These are phyloP conservation scores for Lumnitzera racemosa DNA, from an alignment of 345 rosid genomes.

Conservation along the genomic window DNA sequence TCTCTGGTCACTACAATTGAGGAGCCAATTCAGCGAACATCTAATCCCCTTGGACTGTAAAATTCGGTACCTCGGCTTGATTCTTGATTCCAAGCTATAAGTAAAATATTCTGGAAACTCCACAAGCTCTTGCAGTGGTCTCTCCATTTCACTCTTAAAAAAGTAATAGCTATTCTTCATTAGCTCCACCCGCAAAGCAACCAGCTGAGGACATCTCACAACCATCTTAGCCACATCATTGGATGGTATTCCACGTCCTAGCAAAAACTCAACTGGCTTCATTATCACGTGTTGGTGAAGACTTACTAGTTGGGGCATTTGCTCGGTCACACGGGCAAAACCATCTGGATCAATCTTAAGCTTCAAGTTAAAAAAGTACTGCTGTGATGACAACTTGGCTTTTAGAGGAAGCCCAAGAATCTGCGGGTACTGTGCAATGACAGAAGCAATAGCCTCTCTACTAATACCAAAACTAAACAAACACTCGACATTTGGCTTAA, in stretches of 20 bases:
- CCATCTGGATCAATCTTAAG: constrained; percentile 81
- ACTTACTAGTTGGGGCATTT: constrained; percentile 88
- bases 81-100: constrained; percentile 90
- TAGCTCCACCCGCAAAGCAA: constrained; percentile 49
- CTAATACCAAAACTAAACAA: constrained; percentile 73
- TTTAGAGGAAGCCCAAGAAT: constrained; percentile 77
- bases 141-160: constrained; percentile 78
- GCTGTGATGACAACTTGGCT: constrained; percentile 83
- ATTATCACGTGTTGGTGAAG: constrained; percentile 70
- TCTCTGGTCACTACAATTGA: constrained; percentile 89
- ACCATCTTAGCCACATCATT: constrained; percentile 70
- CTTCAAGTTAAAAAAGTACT: constrained; percentile 75
- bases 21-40: constrained; percentile 78
- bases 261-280: constrained; percentile 76
- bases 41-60: constrained; percentile 67
- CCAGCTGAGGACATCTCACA: constrained; percentile 73
- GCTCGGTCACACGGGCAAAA: constrained; percentile 65
- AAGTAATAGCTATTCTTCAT: constrained; percentile 85
- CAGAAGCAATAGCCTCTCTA: constrained; percentile 46
- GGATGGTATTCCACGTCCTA: constrained; percentile 50
- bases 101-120: constrained; percentile 88
- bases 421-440: constrained; percentile 76
- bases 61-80: constrained; percentile 76
- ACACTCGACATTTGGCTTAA: constrained; percentile 76
- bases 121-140: constrained; percentile 71